Evolutionary conservation across 2,329 filamentous ascomycete genomes (phyloP).

Genomic region (Pseudopyricularia javanii): DNA sequence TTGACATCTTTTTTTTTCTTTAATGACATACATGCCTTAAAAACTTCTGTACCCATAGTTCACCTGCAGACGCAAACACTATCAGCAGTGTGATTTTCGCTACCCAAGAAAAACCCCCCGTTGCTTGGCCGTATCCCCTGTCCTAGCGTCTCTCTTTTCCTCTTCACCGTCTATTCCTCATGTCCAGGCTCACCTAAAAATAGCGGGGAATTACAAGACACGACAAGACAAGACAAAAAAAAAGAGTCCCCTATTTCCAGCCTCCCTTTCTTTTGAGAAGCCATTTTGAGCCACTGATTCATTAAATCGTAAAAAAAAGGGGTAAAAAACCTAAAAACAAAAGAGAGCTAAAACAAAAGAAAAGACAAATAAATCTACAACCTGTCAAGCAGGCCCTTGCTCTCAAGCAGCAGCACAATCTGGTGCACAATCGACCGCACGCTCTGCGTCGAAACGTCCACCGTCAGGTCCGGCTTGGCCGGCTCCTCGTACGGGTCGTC

Average conservation of each 20-base stretch:
- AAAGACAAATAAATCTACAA: conserved; percentile 22
- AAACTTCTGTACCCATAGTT: not conserved
- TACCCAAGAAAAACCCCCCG: not conserved
- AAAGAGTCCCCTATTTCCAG: no score
- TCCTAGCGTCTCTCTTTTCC: no score
- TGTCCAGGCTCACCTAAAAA: not conserved
- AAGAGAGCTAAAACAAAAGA: not conserved
- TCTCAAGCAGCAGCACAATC: conserved; percentile 88
- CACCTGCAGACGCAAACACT: not conserved
- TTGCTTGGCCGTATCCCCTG: not conserved
- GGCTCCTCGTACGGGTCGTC: conserved; percentile 94
- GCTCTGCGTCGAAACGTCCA: conserved; percentile 75
- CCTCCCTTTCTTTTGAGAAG: no score
- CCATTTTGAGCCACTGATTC: not conserved
- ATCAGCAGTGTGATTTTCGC: not conserved
- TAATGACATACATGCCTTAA: not conserved
- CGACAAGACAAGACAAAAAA: not conserved
- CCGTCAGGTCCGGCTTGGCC: conserved; percentile 66
- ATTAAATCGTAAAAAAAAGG: not conserved
- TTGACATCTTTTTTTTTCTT: not conserved
- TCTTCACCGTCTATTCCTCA: not conserved
- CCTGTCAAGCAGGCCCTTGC: conserved; percentile 72
- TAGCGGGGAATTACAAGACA: not conserved
- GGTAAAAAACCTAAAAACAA: not conserved
- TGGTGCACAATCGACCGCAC: conserved; percentile 93